Evolutionary conservation across 2,329 filamentous ascomycete species (phyloP).

Genomic region (Colletotrichum tropicale): DNA sequence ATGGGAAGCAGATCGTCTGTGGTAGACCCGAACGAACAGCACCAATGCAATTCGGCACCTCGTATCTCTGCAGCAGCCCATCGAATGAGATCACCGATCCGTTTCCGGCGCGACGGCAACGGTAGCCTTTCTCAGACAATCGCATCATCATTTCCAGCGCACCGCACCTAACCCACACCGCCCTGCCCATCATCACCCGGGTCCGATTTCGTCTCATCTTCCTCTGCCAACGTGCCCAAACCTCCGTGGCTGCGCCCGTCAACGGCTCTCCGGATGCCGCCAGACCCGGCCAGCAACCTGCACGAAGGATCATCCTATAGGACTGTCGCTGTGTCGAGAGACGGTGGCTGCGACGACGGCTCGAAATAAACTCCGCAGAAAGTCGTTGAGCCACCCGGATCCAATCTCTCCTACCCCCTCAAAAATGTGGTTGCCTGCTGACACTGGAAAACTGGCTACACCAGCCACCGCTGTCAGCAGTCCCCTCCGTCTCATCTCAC

Average conservation of each 20-base stretch:
- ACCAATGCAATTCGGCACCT: background rate
- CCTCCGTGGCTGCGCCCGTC: background rate
- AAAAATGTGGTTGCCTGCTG: background rate
- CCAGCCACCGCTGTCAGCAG: conserved; percentile 1
- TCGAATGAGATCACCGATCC: background rate
- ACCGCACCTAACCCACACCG: background rate
- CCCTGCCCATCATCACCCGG: background rate
- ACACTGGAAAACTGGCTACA: background rate
- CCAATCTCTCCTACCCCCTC: background rate
- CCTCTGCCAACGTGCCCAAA: background rate
- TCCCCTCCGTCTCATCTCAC: background rate
- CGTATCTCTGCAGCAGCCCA: background rate
- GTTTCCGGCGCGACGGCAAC: background rate
- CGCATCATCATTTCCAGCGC: background rate
- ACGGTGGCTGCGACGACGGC: background rate
- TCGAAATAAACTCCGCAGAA: background rate
- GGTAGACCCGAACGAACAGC: background rate
- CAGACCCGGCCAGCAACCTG: background rate
- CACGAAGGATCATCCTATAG: background rate
- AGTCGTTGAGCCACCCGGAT: background rate
- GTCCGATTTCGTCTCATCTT: background rate
- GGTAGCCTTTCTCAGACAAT: background rate
- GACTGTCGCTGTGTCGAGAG: background rate
- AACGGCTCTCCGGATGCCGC: background rate
- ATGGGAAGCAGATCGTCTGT: background rate